Conservation (phyloP, 768 basidiomycete species). For the Mycena epipterygia region DNA sequence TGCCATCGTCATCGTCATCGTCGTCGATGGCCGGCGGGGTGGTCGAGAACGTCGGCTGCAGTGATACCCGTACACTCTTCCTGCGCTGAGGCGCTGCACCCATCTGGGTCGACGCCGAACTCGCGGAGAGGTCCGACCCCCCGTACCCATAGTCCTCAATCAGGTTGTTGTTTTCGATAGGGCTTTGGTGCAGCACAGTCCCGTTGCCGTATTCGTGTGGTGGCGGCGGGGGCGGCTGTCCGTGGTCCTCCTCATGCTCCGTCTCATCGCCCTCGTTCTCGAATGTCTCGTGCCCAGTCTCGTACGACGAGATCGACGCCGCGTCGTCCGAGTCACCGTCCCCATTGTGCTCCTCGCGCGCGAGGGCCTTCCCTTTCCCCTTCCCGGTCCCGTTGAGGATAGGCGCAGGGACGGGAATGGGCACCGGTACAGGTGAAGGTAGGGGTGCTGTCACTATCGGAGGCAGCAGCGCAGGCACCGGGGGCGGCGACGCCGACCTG, state of each 20-base stretch:
- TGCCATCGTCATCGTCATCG: constrained; percentile 59
- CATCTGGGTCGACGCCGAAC: constrained; percentile 27
- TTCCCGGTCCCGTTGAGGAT: constrained; percentile 31
- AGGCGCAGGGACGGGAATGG: constrained; percentile 29
- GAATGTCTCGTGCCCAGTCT: constrained; percentile 57
- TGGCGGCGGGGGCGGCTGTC: constrained; percentile 26
- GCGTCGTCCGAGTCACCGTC: constrained; percentile 51
- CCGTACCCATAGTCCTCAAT: constrained; percentile 32
- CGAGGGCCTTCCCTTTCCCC: constrained; percentile 30
- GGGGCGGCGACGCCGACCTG: constrained; percentile 60
- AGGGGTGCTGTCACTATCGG: constrained; percentile 2
- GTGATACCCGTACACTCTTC: constrained; percentile 85
- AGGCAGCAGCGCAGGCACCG: constrained; percentile 15
- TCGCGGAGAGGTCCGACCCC: constrained; percentile 32
- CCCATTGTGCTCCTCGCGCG: neutral
- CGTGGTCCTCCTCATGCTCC: constrained; percentile 27
- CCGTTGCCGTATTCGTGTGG: constrained; percentile 35
- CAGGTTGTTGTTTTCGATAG: neutral
- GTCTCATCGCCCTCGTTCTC: constrained; percentile 13
- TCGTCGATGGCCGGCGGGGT: constrained; percentile 68
- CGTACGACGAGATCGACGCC: constrained; percentile 73
- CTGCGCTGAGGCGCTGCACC: constrained; percentile 47
- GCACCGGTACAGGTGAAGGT: constrained; percentile 46
- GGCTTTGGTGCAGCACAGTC: constrained; percentile 26
- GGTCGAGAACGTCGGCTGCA: constrained; percentile 81